Conservation (phyloP, 495 filamentous ascomycete species). For the Xylaria palmicola region DNA sequence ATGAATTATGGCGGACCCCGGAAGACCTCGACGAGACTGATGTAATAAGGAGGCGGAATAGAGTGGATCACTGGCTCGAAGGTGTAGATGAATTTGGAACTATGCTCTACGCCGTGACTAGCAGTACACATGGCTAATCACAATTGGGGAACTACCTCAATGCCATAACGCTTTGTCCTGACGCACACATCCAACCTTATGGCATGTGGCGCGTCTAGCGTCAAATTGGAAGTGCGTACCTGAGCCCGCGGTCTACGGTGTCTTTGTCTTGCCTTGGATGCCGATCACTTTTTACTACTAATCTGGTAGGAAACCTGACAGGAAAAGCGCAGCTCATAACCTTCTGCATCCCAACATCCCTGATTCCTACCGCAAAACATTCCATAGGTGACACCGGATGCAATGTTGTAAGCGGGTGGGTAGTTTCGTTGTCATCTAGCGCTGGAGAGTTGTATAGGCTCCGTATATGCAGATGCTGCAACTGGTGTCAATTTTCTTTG, state of each 20-base stretch:
- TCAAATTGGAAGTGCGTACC: neutral
- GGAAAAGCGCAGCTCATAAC: neutral
- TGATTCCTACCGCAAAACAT: no score
- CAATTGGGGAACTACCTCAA: neutral
- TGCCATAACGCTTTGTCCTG: neutral
- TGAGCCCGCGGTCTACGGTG: neutral
- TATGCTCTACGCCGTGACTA: conserved; percentile 48
- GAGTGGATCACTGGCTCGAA: conserved; percentile 47
- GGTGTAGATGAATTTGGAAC: conserved; percentile 48
- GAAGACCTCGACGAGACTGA: conserved; percentile 26
- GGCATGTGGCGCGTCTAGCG: neutral
- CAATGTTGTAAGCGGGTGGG: no score
- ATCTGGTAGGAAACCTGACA: neutral
- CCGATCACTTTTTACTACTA: neutral
- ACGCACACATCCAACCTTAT: no score
- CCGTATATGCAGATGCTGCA: neutral
- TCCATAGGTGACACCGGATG: no score
- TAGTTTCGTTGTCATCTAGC: no score
- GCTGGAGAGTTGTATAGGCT: no score
- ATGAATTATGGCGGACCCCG: conserved; percentile 46
- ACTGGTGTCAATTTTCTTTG: neutral
- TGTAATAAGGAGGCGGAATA: conserved; percentile 27
- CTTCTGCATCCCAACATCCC: neutral
- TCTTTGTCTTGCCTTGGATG: neutral
- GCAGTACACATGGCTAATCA: conserved; percentile 39